Conservation (phyloP, 1,139 yeast species). For the Hemisphaericaspora xylanilytica region DNA sequence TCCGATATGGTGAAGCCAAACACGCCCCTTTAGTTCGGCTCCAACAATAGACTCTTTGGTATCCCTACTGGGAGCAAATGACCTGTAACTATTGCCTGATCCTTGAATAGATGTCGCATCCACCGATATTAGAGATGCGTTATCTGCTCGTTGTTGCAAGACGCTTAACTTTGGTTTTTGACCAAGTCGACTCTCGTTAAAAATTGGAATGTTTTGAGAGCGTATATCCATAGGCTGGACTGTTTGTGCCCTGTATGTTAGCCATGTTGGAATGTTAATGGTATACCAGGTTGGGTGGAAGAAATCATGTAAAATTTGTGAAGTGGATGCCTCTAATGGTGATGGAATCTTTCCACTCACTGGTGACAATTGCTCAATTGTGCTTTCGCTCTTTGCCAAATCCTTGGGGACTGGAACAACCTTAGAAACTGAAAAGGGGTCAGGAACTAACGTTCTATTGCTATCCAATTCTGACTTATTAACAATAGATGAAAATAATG, state of each 20-base stretch:
- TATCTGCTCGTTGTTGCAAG: constrained; percentile 16
- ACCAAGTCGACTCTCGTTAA: constrained; percentile 14
- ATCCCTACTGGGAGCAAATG: constrained; percentile 80
- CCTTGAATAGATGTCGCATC: constrained; percentile 17
- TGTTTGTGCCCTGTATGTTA: constrained; percentile 47
- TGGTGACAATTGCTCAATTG: constrained; percentile 53
- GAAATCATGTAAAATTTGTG: constrained; percentile 67
- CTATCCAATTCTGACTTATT: constrained; percentile 67
- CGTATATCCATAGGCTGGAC: constrained; percentile 27
- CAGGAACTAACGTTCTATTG: constrained; percentile 58
- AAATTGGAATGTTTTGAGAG: constrained; percentile 15
- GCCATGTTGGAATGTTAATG: constrained; percentile 80
- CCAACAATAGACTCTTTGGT: constrained; percentile 68
- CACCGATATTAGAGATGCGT: constrained; percentile 9
- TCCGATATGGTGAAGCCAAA: constrained; percentile 81
- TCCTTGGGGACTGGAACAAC: constrained; percentile 52
- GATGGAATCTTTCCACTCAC: constrained; percentile 52
- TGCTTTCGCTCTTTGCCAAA: constrained; percentile 26
- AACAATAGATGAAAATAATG: constrained; percentile 67
- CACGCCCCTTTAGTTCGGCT: constrained; percentile 58
- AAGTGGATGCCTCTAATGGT: constrained; percentile 58
- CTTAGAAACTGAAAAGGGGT: constrained; percentile 55
- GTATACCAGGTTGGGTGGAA: constrained; percentile 88
- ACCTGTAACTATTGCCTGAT: constrained; percentile 49
- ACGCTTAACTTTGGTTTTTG: constrained; percentile 18